Evolutionary conservation across 345 rosid species (phyloP).

Genomic region (Brassica rapa): DNA sequence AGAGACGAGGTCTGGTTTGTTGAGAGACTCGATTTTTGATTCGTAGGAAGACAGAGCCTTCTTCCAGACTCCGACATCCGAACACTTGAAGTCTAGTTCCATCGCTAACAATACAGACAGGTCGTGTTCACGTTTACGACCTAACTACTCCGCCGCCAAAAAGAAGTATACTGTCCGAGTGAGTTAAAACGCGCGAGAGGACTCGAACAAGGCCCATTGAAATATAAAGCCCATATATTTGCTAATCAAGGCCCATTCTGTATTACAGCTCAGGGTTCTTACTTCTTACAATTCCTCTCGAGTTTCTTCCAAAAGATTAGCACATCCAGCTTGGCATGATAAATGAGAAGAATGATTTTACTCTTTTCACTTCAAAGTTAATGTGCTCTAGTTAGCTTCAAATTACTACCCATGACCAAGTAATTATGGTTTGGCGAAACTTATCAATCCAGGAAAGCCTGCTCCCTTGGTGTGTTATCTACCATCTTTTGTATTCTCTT

Average conservation of each 20-base stretch:
- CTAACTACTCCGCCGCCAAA: constrained; percentile 6
- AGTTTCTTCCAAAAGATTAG: too few species aligned
- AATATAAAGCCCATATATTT: too few species aligned
- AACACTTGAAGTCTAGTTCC: constrained; percentile 56
- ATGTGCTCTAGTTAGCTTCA: too few species aligned
- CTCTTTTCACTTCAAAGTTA: too few species aligned
- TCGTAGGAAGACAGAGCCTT: constrained; percentile 62
- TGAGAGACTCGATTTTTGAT: constrained; percentile 53
- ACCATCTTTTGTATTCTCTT: too few species aligned
- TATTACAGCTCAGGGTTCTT: not conserved
- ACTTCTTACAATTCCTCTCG: too few species aligned
- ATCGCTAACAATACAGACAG: not conserved
- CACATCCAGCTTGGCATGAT: too few species aligned
- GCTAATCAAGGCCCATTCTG: not conserved
- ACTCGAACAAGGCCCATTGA: not conserved
- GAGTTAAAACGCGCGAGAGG: not conserved
- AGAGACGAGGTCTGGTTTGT: constrained; percentile 67
- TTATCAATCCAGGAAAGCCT: too few species aligned
- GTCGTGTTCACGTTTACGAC: not conserved
- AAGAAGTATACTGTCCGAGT: not conserved
- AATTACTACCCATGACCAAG: too few species aligned
- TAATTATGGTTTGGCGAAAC: too few species aligned
- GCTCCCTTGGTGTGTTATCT: too few species aligned
- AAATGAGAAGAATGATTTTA: too few species aligned
- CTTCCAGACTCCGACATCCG: constrained; percentile 57